Base-by-base conservation (phyloP, 2,329 filamentous ascomycete genomes). In the Hypoxylon sp. region DNA sequence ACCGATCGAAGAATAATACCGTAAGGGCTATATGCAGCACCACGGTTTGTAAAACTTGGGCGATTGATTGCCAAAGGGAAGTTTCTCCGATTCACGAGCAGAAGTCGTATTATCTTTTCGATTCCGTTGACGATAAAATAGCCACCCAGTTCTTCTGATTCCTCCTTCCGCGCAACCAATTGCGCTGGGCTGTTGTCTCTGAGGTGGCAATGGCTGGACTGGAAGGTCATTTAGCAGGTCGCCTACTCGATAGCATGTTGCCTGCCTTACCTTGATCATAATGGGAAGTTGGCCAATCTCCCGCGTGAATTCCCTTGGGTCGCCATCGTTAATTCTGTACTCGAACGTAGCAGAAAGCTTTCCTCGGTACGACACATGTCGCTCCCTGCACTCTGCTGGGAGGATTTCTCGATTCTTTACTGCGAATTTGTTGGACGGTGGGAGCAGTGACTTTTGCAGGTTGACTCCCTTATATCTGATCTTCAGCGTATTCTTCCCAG, bases 61-160 rank as follows among this genome's bases (percentile, higher is more conserved):
- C 95, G 90, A 67, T 91, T 85, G 74, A 98, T 97, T 42, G 94
- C 94, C 85, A 97, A 90, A 47, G 95, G 94, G 71, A 92, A 97
- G 75, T 99, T 99, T 70, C 95, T 85, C 75, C 91, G 87, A 72
- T 92, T 92, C 61, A 98, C 85, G 63, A 97, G 88, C 62, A 99
- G 82, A 80, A 98, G 87, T 72, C 95, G 91, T 68, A 98, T 92
- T 55, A 98, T 86, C 79, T 97, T 98, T 75, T 99, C 95, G 70
- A 93, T 97, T 64, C 95, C 95, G 74, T 99, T 99, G 70, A 99
- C 90, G 69, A 99, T 87, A 72, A 98, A 99, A 75, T 98, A 99
- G 40, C 95, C 95, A 31, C 95, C 95, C 26, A 98, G 78, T 75
- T 99, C 95, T 75, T 99, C 95, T 0, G 93, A 90, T 75, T 99